A percentile compares a stretch with the other conserved stretches of the same genome.
Conservation (phyloP, 768 basidiomycete species). For the Tulasnella sp. region DNA sequence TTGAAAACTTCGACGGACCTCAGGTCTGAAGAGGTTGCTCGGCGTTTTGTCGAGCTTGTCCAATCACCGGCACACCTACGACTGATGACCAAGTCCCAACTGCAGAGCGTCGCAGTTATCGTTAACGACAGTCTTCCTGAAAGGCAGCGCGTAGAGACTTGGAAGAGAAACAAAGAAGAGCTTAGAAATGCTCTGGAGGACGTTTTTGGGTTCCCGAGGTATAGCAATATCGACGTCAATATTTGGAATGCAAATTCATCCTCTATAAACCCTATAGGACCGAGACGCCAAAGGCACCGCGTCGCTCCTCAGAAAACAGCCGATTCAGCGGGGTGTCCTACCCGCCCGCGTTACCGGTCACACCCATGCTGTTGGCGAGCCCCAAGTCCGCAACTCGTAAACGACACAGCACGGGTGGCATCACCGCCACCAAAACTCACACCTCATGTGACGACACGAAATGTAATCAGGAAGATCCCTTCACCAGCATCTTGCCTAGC, state of each 20-base stretch:
- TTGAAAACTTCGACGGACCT: neutral
- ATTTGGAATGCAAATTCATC: too few relatives aligned
- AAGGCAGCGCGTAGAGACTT: neutral
- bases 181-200: slow-evolving; percentile 6
- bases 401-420: neutral
- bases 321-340: slow-evolving; percentile 1
- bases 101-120: slow-evolving; percentile 7
- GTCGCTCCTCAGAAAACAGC: slow-evolving; percentile 1
- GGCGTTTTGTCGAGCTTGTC: slow-evolving; percentile 3
- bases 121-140: slow-evolving; percentile 8
- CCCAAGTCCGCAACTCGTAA: neutral
- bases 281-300: neutral
- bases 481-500: neutral
- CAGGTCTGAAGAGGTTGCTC: neutral
- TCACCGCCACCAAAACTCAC: neutral
- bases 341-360: neutral
- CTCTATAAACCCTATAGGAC: neutral
- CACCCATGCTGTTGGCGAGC: slow-evolving; percentile 3
- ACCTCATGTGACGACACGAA: neutral
- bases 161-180: slow-evolving; percentile 2
- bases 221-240: too few relatives aligned
- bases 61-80: slow-evolving; percentile 6
- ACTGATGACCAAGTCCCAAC: slow-evolving; percentile 7
- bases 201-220: slow-evolving; percentile 7
- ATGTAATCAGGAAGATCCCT: neutral